phyloP scores from a whole-genome alignment of 1,139 yeast species.

The Yamadazyma buinensis region DNA sequence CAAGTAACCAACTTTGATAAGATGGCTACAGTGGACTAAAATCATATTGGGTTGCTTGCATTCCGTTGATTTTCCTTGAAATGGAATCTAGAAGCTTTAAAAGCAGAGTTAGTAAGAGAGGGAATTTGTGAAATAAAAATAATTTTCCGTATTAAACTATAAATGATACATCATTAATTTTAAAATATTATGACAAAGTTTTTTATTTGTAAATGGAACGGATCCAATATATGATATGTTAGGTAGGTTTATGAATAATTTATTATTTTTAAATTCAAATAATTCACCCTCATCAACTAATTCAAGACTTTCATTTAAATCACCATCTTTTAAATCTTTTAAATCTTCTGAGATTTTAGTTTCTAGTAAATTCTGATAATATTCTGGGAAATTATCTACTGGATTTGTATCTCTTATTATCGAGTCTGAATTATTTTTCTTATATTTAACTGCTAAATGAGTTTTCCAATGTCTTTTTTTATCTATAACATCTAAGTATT shows the following conservation, averaged over 20 bases:
- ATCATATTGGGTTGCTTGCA: too few relatives aligned
- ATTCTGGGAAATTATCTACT: conserved; percentile 1
- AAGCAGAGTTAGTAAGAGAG: too few relatives aligned
- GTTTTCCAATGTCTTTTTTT: conserved; percentile 7
- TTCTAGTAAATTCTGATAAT: conserved; percentile 6
- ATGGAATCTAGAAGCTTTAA: too few relatives aligned
- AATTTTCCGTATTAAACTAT: conserved; percentile 2
- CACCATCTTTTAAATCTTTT: neutral
- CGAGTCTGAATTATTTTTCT: conserved; percentile 6
- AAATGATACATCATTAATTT: conserved; percentile 12
- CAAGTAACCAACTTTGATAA: too few relatives aligned
- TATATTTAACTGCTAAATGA: conserved; percentile 12
- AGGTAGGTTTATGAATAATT: conserved; percentile 8
- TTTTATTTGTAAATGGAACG: conserved; percentile 8
- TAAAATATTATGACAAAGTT: conserved; percentile 11
- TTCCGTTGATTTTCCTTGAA: too few relatives aligned
- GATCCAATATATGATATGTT: conserved; percentile 4
- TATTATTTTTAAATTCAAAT: conserved; percentile 1
- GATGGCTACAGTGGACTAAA: too few relatives aligned
- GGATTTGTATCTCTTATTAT: neutral
- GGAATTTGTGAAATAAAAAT: too few relatives aligned
- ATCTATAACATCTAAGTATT: conserved; percentile 6
- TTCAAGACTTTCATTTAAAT: conserved; percentile 5
- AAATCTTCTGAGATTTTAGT: conserved; percentile 6
- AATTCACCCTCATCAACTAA: conserved; percentile 7